Evolutionary conservation across 768 basidiomycete genomes (phyloP).

Genomic region (Boletus patriciae): DNA sequence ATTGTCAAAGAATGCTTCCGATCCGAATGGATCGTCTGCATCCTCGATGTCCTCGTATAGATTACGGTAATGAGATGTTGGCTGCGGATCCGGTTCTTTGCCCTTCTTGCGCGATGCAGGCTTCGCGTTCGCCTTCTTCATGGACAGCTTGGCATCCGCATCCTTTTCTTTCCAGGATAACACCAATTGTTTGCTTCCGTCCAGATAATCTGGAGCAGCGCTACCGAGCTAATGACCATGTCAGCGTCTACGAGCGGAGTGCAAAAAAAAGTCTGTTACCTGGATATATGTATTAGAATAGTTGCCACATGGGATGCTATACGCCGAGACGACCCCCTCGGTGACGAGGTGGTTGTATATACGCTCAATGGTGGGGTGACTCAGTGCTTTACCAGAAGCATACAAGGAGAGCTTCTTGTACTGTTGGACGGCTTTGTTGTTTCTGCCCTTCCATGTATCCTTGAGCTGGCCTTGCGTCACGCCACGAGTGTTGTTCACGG

Average conservation of each 20-base stretch:
- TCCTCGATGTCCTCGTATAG: constrained; percentile 35
- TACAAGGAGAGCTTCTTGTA: constrained; percentile 50
- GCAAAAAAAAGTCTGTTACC: constrained; percentile 32
- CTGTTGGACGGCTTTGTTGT: constrained; percentile 41
- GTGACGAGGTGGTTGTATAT: constrained; percentile 58
- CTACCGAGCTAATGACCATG: constrained; percentile 13
- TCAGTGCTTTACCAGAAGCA: constrained; percentile 54
- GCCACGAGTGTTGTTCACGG: constrained; percentile 42
- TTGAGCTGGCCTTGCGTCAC: constrained; percentile 63
- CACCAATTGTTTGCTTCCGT: constrained; percentile 17
- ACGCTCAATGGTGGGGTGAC: constrained; percentile 59
- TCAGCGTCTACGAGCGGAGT: neutral
- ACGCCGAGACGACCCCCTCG: constrained; percentile 48
- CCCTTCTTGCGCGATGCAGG: constrained; percentile 18
- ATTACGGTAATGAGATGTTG: neutral
- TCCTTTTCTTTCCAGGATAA: constrained; percentile 31
- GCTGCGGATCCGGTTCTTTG: constrained; percentile 16
- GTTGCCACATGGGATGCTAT: constrained; percentile 48
- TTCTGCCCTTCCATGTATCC: constrained; percentile 66
- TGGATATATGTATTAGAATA: constrained; percentile 54
- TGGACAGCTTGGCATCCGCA: neutral
- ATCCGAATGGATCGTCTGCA: constrained; percentile 21
- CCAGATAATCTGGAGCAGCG: constrained; percentile 24
- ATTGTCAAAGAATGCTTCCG: constrained; percentile 13
- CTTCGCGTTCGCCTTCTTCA: constrained; percentile 14